Evolutionary conservation across 1,284 basidiomycete genomes (phyloP), one percentile per base, ranked within the genome.

Genomic region (Albatrellus sp.): DNA sequence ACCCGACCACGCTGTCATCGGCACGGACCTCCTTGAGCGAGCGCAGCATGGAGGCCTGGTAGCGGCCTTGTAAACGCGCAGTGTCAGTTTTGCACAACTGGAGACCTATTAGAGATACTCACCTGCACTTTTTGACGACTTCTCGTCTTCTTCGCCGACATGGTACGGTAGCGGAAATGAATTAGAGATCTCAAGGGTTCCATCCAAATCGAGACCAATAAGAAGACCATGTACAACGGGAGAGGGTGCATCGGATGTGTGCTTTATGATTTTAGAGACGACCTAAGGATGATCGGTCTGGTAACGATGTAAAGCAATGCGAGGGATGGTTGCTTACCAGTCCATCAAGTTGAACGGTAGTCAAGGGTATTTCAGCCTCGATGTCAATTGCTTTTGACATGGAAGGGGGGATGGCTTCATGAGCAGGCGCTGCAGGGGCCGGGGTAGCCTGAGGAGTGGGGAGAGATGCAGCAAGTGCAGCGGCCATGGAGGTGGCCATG

Each of bases 1-100:
- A 91, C 37, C 96, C 96, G 46, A 98, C 89, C 40, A 96, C 79
- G 55, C 87, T 91, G 61, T 94, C 92, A 58, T 97, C 93, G 45
- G 86, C 81, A 60, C 91, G 88, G 48, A 98, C 90, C 60, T 97
- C 90, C 57, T 87, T 84, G 58, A 94, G 67, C 35, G 89, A 82
- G 44, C 83, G 79, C 41, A 94, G 69, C 87, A 94, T 90, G 47
- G 83, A 76, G 30, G 75, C 68, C 59, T 92, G 90, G 63, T 93
- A 93, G 35, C 83, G 79, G 42, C 72, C 86, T 89, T 52, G 30
- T 47, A 46, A 50, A n/a, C 36, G n/a, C 19, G 20, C 19, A 35
- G 17, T 16, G 28, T 38, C 19, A 38, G 34, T 7, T 31, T 10
- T 14, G 11, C 24, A 8, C 35, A 30, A 11, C 37, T 32, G 43